These are phyloP conservation scores for Protostelium mycophagum DNA, from an alignment of 78 protist genomes.

Conservation along the genomic window DNA sequence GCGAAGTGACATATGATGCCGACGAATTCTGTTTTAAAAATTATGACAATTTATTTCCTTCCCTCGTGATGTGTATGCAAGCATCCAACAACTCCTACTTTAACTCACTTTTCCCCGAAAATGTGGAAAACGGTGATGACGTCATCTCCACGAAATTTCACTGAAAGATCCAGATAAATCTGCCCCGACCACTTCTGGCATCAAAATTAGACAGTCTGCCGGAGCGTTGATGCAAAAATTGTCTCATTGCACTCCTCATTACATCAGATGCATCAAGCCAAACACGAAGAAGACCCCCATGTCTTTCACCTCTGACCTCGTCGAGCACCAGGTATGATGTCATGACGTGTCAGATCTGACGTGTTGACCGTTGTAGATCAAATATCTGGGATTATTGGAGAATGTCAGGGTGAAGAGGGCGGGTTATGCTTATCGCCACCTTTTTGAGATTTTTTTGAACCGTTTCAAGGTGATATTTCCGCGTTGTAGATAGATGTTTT, in stretches of 20 bases:
- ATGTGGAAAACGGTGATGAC: slow-evolving; percentile 27
- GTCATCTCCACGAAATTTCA: neutral
- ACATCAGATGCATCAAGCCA: slow-evolving; percentile 92
- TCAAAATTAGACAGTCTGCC: slow-evolving; percentile 57
- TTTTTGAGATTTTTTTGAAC: slow-evolving; percentile 27
- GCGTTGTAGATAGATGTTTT: neutral
- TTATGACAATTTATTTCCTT: slow-evolving; percentile 57
- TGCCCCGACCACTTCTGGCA: slow-evolving; percentile 33
- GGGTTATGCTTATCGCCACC: slow-evolving; percentile 88
- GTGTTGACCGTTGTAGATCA: neutral
- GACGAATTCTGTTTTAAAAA: slow-evolving; percentile 65
- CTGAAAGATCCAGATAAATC: slow-evolving; percentile 7
- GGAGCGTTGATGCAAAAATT: slow-evolving; percentile 46
- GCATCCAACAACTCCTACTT: slow-evolving; percentile 44
- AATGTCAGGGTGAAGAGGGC: slow-evolving; percentile 90
- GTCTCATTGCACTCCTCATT: slow-evolving; percentile 69
- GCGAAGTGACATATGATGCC: slow-evolving; percentile 40
- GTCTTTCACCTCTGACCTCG: slow-evolving; percentile 37
- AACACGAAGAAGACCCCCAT: slow-evolving; percentile 57
- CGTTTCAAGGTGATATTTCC: slow-evolving; percentile 53
- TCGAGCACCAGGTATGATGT: slow-evolving; percentile 58
- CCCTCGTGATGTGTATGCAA: slow-evolving; percentile 55
- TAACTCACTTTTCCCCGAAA: slow-evolving; percentile 53
- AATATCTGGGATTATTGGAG: slow-evolving; percentile 84
- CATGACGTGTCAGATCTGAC: neutral